Evolutionary conservation across 2,329 filamentous ascomycete genomes (phyloP).

Genomic region (Ophidiomyces ophidiicola): DNA sequence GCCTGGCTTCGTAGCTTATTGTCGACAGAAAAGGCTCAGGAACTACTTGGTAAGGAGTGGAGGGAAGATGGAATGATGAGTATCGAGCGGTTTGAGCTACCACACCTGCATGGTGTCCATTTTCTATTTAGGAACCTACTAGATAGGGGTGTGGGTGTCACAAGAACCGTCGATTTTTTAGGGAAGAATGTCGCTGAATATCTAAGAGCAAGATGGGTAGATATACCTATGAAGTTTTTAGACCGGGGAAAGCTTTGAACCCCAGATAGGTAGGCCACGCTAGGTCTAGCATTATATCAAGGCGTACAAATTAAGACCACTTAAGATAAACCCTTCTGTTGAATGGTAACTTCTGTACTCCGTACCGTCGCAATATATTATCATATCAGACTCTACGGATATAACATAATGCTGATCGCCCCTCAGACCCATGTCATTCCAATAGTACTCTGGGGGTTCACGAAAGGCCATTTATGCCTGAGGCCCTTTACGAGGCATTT

Average conservation of each 20-base stretch:
- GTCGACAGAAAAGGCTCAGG: conserved; percentile 15
- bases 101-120: conserved; percentile 31
- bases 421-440: too few relatives aligned
- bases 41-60: conserved; percentile 21
- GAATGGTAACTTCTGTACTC: too few relatives aligned
- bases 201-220: conserved; percentile 26
- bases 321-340: too few relatives aligned
- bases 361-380: too few relatives aligned
- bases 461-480: too few relatives aligned
- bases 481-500: too few relatives aligned
- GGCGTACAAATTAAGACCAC: neutral
- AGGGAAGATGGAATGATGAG: conserved; percentile 12
- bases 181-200: conserved; percentile 33
- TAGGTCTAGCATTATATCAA: neutral
- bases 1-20: conserved; percentile 22
- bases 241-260: conserved; percentile 19
- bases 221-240: conserved; percentile 27
- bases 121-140: conserved; percentile 30
- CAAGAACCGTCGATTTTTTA: conserved; percentile 28
- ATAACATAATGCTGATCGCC: too few relatives aligned
- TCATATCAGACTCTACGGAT: too few relatives aligned
- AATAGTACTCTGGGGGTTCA: too few relatives aligned
- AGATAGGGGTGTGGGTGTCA: conserved; percentile 28
- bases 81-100: conserved; percentile 39
- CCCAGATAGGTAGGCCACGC: neutral